Evolutionary conservation across 2,329 filamentous ascomycete genomes (phyloP), one percentile per base, ranked within the genome.

Genomic region (Calonectria naviculata): DNA sequence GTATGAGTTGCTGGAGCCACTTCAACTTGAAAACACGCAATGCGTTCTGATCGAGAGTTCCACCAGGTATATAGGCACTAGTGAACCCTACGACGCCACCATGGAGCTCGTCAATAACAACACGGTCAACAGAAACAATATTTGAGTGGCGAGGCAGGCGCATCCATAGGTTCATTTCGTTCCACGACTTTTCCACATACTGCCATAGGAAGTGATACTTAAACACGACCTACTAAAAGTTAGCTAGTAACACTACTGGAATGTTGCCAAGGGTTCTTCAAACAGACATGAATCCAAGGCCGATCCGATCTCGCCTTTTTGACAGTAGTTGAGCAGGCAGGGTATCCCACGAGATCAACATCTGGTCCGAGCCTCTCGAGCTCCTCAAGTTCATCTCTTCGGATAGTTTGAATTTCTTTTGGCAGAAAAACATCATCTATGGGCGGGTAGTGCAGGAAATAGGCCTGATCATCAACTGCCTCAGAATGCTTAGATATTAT

Each of bases 1-100:
- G 9, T 1, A 79, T 80, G 0, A 86, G 80, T 66, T 86, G 83
- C 19, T 77, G 69, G 0, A 85, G 73, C 80, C 82, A 84, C 64
- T 79, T 47, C 0, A 85, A 73, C 71, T 78, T 80, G 64, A 85
- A 85, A 1, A 77, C 65, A 10, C 80, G 76, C 0, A 75, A n/a
- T n/a, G n/a, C 76, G 68, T 78, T 83, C 1, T 80, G 65, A 1
- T 79, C 73, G 2, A 84, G 63, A 26, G 68, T 82, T 5, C 80
- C 78, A 7, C 82, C 81, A 36, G 79, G 70, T 0, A 84, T 70
- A 52, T 80, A 83, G 10, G 7, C 1, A 13, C 21, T 80, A 4
- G 82, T 84, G 42, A 84, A 85, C 10, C 83, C 83, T 31, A 84
- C 76, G 0, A 84, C 74, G 1, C 71, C 66, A 19, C 78, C 78